Percentiles rank a stretch among this genome's conserved stretches.
Conservation (phyloP, 176 grass and related monocot genomes). For the Carex pumila region DNA sequence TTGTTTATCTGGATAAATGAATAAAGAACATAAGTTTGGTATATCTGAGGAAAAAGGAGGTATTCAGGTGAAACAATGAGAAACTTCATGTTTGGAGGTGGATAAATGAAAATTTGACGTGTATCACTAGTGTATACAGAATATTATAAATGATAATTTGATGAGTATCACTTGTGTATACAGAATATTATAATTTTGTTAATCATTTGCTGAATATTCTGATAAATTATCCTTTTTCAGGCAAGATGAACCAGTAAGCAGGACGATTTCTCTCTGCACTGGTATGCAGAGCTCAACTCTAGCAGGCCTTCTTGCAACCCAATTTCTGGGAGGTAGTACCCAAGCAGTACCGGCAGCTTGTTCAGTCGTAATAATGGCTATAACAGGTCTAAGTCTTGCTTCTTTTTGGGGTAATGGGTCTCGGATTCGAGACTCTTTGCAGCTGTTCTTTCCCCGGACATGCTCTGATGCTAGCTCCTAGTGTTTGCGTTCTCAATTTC, state of each 20-base stretch:
- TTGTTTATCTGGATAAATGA: neutral
- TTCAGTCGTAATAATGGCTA: constrained; percentile 84
- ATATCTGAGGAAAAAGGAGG: neutral
- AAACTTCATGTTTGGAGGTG: neutral
- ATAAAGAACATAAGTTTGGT: neutral
- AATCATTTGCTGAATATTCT: neutral
- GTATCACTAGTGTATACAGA: neutral
- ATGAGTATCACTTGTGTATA: neutral
- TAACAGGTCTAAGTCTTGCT: constrained; percentile 78
- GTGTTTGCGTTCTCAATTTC: neutral
- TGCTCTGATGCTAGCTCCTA: constrained; percentile 15
- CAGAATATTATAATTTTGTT: neutral
- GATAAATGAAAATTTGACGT: neutral
- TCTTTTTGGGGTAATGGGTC: constrained; percentile 74
- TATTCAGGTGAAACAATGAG: neutral
- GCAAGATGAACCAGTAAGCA: constrained; percentile 62
- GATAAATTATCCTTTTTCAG: constrained; percentile 9
- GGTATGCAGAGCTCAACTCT: constrained; percentile 98
- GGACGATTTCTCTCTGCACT: constrained; percentile 84
- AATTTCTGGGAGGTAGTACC: constrained; percentile 68
- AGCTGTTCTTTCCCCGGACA: constrained; percentile 8
- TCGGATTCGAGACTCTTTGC: constrained; percentile 40
- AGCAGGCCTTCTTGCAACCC: constrained; percentile 79
- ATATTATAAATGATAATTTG: neutral
- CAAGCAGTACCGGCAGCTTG: constrained; percentile 90